Conservation (phyloP, 371 early-diverging fungal species). For the Thermomucor indicae-seudaticae region DNA sequence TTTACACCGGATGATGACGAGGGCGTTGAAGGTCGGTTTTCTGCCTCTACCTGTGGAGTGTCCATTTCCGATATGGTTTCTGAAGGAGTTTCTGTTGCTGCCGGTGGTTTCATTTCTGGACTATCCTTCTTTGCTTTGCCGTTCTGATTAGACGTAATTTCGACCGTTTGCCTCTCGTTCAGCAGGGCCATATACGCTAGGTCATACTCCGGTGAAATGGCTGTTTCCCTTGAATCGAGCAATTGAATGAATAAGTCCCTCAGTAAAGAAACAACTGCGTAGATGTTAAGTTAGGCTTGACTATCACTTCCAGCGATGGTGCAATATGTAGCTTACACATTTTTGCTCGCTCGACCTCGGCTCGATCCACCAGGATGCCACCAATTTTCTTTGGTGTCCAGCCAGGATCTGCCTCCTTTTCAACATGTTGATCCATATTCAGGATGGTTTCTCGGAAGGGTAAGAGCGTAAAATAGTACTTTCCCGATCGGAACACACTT, state of each 20-base stretch:
- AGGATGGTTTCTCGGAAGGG: conserved; percentile 63
- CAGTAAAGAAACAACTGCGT: conserved; percentile 39
- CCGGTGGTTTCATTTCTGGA: neutral
- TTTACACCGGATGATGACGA: too few species aligned
- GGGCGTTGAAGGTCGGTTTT: too few species aligned
- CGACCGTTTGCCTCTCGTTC: conserved; percentile 29
- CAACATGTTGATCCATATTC: conserved; percentile 41
- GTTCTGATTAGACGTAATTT: neutral
- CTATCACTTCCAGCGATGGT: neutral
- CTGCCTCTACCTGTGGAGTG: too few species aligned
- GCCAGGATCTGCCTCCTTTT: conserved; percentile 42
- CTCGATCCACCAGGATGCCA: conserved; percentile 55
- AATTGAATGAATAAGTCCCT: conserved; percentile 36
- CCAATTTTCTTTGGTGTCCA: conserved; percentile 52
- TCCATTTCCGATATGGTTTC: too few species aligned
- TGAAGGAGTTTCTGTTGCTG: too few species aligned
- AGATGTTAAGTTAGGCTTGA: neutral
- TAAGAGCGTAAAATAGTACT: conserved; percentile 69
- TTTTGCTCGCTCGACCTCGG: conserved; percentile 46
- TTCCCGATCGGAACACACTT: conserved; percentile 37
- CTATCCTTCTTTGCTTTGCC: neutral
- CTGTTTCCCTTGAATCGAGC: conserved; percentile 25
- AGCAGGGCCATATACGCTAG: conserved; percentile 52
- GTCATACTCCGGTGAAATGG: conserved; percentile 46
- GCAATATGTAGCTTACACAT: conserved; percentile 32